Evolutionary conservation across 495 filamentous ascomycete genomes (phyloP).

Genomic region (Penicillium samsonianum): DNA sequence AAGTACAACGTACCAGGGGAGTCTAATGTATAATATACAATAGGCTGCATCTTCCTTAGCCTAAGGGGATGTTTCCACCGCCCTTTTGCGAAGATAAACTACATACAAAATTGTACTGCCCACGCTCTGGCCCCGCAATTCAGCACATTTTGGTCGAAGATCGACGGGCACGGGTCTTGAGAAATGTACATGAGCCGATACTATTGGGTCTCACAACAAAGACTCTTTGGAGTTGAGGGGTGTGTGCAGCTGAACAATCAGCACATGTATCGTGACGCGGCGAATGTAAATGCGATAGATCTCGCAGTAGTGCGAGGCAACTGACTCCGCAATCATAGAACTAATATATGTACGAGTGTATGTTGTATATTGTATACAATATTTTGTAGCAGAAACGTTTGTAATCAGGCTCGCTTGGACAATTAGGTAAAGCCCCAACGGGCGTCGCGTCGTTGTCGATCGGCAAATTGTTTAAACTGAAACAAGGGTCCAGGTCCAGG

Average conservation of each 20-base stretch:
- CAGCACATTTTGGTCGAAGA: conserved; percentile 21
- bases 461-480: conserved; percentile 19
- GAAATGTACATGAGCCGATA: background rate
- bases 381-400: conserved; percentile 6
- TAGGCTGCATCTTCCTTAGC: background rate
- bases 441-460: conserved; percentile 18
- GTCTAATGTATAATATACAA: too few relatives aligned
- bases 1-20: too few relatives aligned
- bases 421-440: conserved; percentile 19
- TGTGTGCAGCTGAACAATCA: conserved; percentile 13
- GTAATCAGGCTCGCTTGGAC: conserved; percentile 12
- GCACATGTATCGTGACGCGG: conserved; percentile 23
- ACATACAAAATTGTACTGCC: background rate
- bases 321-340: background rate
- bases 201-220: conserved; percentile 17
- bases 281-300: conserved; percentile 22
- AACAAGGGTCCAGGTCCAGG: conserved; percentile 25
- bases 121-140: conserved; percentile 20
- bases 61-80: conserved; percentile 14
- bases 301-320: conserved; percentile 17
- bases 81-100: conserved; percentile 14
- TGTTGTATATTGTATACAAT: background rate
- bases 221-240: conserved; percentile 17
- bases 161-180: conserved; percentile 20
- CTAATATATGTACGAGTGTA: background rate